A percentile compares a stretch with the other conserved stretches of the same genome.
Conservation (phyloP, 2,329 filamentous ascomycete genomes). For the Byssochlamys sp. region DNA sequence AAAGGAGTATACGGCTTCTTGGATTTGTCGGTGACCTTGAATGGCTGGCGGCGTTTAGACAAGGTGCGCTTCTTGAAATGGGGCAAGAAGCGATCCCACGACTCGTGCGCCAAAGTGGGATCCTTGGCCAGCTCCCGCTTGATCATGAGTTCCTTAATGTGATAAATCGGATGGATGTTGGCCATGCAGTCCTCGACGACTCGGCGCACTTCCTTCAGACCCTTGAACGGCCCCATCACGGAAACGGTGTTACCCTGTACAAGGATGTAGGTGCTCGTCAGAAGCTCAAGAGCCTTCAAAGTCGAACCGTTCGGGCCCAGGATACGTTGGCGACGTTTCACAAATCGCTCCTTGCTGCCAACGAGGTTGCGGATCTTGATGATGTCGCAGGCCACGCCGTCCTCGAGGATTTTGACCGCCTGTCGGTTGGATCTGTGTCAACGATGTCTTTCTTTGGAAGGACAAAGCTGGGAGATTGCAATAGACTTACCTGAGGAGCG, state of each 20-base stretch:
- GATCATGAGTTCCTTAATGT: constrained; percentile 93
- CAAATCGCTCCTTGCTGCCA: constrained; percentile 86
- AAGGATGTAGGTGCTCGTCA: constrained; percentile 84
- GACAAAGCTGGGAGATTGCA: neutral
- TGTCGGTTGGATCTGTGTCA: constrained; percentile 10
- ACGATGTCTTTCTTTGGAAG: constrained; percentile 2
- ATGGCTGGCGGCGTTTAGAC: constrained; percentile 70
- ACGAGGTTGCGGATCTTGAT: constrained; percentile 91
- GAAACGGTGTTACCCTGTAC: constrained; percentile 95
- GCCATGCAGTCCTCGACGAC: constrained; percentile 93
- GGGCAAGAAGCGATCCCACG: constrained; percentile 90
- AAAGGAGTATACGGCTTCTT: constrained; percentile 96
- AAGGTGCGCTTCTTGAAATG: constrained; percentile 94
- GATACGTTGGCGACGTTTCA: constrained; percentile 86
- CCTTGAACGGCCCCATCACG: constrained; percentile 85
- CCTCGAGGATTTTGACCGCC: constrained; percentile 86
- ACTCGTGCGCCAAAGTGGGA: constrained; percentile 73
- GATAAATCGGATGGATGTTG: constrained; percentile 82
- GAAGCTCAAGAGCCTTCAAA: constrained; percentile 82
- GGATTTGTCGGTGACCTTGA: constrained; percentile 80
- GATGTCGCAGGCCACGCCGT: constrained; percentile 83
- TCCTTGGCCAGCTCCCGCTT: constrained; percentile 86
- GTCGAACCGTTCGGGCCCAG: constrained; percentile 85
- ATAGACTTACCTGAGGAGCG: constrained; percentile 55
- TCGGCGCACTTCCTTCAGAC: constrained; percentile 79